These are phyloP conservation scores for Nidula microcarpa DNA, from an alignment of 768 basidiomycete species.

Conservation along the genomic window DNA sequence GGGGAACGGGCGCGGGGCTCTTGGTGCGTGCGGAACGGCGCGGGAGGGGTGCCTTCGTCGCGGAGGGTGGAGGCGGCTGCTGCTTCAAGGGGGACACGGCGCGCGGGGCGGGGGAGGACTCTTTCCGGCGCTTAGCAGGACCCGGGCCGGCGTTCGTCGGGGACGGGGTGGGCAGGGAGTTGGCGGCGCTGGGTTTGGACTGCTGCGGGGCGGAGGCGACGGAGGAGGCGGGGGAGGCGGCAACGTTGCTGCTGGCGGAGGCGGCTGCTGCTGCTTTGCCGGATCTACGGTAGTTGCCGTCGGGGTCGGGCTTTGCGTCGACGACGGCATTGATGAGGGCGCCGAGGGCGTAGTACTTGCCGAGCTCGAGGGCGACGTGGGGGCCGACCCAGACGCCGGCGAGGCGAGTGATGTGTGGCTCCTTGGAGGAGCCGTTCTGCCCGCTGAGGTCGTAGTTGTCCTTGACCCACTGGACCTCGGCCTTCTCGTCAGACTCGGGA, in stretches of 20 bases:
- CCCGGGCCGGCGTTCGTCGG: constrained; percentile 34
- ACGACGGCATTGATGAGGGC: constrained; percentile 64
- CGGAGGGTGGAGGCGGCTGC: not conserved
- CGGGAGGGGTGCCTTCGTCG: constrained; percentile 4
- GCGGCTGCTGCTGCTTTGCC: constrained; percentile 29
- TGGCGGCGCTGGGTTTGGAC: constrained; percentile 10
- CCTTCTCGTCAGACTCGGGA: constrained; percentile 69
- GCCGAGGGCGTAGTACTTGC: constrained; percentile 60
- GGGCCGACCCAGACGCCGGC: constrained; percentile 87
- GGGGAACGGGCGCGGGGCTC: constrained; percentile 11
- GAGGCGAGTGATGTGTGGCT: constrained; percentile 62
- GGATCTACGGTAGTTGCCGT: constrained; percentile 74
- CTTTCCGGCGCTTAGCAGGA: constrained; percentile 64
- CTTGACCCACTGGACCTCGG: constrained; percentile 82
- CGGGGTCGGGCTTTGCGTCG: constrained; percentile 74
- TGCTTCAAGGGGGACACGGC: constrained; percentile 1
- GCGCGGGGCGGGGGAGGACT: constrained; percentile 46
- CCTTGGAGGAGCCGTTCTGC: constrained; percentile 71
- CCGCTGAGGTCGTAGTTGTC: constrained; percentile 70
- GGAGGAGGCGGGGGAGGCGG: constrained; percentile 16
- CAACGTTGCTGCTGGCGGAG: constrained; percentile 21
- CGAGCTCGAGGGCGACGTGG: constrained; percentile 62
- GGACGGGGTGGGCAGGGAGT: constrained; percentile 38
- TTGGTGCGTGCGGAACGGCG: constrained; percentile 12
- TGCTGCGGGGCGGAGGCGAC: constrained; percentile 21